Conservation (phyloP, 352 stramenopile genomes). For the Pythium rishiriense region DNA sequence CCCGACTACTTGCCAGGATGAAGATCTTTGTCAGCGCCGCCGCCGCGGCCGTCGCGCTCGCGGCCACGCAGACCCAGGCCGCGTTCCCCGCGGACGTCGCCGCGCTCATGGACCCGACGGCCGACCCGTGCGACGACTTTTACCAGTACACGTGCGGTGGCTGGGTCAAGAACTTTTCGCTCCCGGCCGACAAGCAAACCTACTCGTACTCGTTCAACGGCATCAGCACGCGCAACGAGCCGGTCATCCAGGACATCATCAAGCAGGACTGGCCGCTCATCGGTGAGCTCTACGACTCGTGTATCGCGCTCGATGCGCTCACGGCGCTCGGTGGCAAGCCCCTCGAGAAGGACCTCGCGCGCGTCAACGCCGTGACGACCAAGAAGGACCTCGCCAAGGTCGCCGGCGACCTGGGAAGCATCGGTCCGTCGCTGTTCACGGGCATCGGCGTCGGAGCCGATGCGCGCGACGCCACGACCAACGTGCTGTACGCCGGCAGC, state of each 20-base stretch:
- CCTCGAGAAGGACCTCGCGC: constrained; percentile 10
- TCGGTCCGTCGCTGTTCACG: constrained; percentile 70
- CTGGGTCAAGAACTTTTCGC: constrained; percentile 32
- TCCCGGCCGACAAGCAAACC: constrained; percentile 37
- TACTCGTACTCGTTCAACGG: constrained; percentile 39
- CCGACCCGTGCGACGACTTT: constrained; percentile 70
- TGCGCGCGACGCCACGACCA: constrained; percentile 68
- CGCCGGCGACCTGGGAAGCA: constrained; percentile 23
- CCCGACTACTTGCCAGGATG: neutral
- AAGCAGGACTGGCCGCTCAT: constrained; percentile 64
- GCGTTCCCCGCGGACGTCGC: constrained; percentile 36
- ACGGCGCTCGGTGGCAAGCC: constrained; percentile 16
- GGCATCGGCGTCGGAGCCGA: constrained; percentile 52
- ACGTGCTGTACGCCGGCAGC: constrained; percentile 71
- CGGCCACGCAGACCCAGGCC: constrained; percentile 17
- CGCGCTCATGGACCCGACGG: constrained; percentile 42
- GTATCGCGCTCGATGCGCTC: constrained; percentile 38
- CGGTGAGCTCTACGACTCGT: constrained; percentile 65
- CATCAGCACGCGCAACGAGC: constrained; percentile 51
- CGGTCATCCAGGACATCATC: constrained; percentile 54
- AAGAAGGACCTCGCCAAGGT: constrained; percentile 27
- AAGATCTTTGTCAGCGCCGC: constrained; percentile 20
- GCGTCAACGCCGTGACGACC: neutral
- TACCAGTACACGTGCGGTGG: constrained; percentile 58
- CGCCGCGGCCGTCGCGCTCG: constrained; percentile 10